These are phyloP conservation scores for Oldenlandia corymbosa DNA, from an alignment of 257 asterid genomes.

Conservation along the genomic window DNA sequence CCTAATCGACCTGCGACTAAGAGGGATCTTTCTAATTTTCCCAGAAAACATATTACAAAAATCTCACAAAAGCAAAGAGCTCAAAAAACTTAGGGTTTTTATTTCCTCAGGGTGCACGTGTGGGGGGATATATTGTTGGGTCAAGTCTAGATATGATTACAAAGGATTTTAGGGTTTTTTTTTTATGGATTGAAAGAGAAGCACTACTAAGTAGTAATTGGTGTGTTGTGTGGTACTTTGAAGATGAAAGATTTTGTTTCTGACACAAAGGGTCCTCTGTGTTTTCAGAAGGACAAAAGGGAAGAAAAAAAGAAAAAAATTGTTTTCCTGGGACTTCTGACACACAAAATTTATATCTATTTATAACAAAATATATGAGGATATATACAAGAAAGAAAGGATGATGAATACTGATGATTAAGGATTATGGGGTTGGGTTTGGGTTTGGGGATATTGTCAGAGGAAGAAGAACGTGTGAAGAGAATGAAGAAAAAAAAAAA, in stretches of 20 bases:
- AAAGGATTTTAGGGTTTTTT: not conserved
- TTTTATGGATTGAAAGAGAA: constrained; percentile 16
- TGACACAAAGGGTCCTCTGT: constrained; percentile 63
- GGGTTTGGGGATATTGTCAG: constrained; percentile 8
- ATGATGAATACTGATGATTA: constrained; percentile 19
- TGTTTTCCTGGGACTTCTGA: constrained; percentile 34
- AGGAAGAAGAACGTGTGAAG: constrained; percentile 38
- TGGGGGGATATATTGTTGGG: not conserved
- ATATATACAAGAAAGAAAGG: constrained; percentile 13
- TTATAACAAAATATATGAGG: constrained; percentile 23
- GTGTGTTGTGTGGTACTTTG: no score
- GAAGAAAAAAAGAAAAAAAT: constrained; percentile 15
- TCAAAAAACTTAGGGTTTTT: constrained; percentile 35
- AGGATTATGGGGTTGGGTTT: constrained; percentile 11
- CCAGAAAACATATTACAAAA: constrained; percentile 4
- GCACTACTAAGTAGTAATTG: not conserved
- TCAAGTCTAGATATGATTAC: not conserved
- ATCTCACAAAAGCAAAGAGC: not conserved
- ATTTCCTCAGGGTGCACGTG: not conserved
- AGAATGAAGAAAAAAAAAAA: constrained; percentile 21
- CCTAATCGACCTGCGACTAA: constrained; percentile 36
- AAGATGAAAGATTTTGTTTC: constrained; percentile 44
- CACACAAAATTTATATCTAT: constrained; percentile 45
- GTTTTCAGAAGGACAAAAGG: constrained; percentile 35
- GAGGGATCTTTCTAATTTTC: constrained; percentile 15